Base-by-base conservation (phyloP, 2,329 filamentous ascomycete genomes). In the Fragosphaeria purpurea region DNA sequence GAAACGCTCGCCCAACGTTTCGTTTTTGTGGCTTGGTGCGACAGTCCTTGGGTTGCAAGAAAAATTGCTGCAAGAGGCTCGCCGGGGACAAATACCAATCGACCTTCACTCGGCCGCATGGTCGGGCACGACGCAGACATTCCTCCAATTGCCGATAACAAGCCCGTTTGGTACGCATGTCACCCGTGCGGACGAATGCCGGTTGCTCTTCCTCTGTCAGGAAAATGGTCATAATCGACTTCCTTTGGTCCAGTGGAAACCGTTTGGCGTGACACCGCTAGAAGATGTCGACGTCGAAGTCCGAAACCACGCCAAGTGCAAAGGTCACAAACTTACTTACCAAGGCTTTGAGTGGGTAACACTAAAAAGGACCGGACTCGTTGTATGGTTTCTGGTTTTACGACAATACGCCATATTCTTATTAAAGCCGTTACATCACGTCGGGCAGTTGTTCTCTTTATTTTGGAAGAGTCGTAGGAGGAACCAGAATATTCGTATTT, bases 251-350 rank as follows among this genome's bases (percentile, higher is more conserved):
- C 59, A 59, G 46, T 66, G 61, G 64, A 56, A 37, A 39, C 62
- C 62, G 48, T 62, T 64, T 52, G 62, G 64, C 10, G 52, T 43
- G 43, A 64, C 59, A 44, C 50, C 46, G 13, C 38, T 60, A 7
- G 59, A 57, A 48, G 58, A 63, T 52, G 58, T 57, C 40, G 60
- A 65, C 47, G 45, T 65, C 9, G 58, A 62, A 44, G 60, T 65
- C 6, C 60, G 59, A 39, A 41, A 42, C 45, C 61, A 65, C 54
- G 56, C 56, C 32, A 39, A 55, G 4, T 63, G 59, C 50, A 48
- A 47, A 37, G 53, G 46, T 33, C 60, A 65, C 48, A 32, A 50
- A 45, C 59, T 64, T 46, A 50, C 50, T 22, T 61, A 62, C 34
- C 38, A 50, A 46, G 56, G 55, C 12, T 60, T 59, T 47, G 30